Evolutionary conservation across 2,329 filamentous ascomycete genomes (phyloP).

Genomic region (Rasamsonia emersonii): DNA sequence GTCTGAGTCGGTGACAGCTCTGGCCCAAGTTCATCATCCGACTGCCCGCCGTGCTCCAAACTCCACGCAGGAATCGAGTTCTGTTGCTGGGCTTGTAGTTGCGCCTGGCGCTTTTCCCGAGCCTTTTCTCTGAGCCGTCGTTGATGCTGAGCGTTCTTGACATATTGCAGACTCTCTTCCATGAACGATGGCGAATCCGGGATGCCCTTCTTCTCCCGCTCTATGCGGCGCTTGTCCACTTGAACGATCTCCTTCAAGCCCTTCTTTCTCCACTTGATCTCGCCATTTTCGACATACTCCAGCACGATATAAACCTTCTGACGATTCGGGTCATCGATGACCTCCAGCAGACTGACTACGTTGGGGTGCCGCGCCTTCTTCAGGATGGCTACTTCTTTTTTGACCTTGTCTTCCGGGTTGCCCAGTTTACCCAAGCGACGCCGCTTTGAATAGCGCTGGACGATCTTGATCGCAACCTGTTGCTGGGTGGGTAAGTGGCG

Average conservation of each 20-base stretch:
- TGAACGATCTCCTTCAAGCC: slow-evolving; percentile 73
- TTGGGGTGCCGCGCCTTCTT: slow-evolving; percentile 99
- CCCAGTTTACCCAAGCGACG: slow-evolving; percentile 71
- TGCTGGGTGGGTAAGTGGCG: slow-evolving; percentile 67
- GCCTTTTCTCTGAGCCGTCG: slow-evolving; percentile 43
- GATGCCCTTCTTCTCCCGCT: slow-evolving; percentile 64
- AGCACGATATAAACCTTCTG: slow-evolving; percentile 98
- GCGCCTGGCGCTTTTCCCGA: slow-evolving; percentile 53
- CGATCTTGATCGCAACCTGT: slow-evolving; percentile 96
- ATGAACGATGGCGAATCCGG: slow-evolving; percentile 54
- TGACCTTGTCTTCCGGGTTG: slow-evolving; percentile 65
- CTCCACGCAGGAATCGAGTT: slow-evolving; percentile 66
- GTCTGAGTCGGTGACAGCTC: slow-evolving; percentile 25
- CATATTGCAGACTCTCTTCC: slow-evolving; percentile 36
- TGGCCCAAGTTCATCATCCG: slow-evolving; percentile 39
- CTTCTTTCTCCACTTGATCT: slow-evolving; percentile 89
- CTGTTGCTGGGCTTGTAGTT: slow-evolving; percentile 45
- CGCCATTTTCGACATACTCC: slow-evolving; percentile 87
- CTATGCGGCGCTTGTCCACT: slow-evolving; percentile 72
- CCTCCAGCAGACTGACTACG: slow-evolving; percentile 87
- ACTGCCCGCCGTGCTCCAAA: slow-evolving; percentile 64
- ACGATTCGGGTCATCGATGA: slow-evolving; percentile 91
- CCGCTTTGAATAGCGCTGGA: slow-evolving; percentile 89
- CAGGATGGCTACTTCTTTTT: slow-evolving; percentile 92
- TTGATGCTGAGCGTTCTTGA: slow-evolving; percentile 28